Evolutionary conservation across 371 early-diverging fungal species (phyloP).

Genomic region (Chytridium lagenaria): DNA sequence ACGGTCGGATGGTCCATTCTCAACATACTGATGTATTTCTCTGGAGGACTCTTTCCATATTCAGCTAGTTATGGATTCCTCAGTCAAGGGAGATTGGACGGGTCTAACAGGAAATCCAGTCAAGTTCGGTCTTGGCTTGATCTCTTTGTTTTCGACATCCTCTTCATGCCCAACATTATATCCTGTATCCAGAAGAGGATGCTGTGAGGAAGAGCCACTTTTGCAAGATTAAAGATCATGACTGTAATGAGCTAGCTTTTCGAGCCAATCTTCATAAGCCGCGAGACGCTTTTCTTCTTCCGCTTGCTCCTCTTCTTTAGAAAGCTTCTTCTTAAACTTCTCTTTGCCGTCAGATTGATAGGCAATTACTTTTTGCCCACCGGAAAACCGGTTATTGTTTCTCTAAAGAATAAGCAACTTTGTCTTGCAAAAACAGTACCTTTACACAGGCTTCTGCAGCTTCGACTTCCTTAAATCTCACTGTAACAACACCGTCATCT

Average conservation of each 20-base stretch:
- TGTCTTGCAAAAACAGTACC: too few species aligned
- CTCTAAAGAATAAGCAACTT: too few species aligned
- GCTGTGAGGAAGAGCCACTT: not conserved
- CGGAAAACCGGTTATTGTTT: conserved; percentile 93
- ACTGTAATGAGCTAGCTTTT: conserved; percentile 47
- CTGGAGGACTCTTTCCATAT: conserved; percentile 82
- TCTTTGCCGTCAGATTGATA: conserved; percentile 80
- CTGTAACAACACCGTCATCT: conserved; percentile 87
- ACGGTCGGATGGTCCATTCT: conserved; percentile 93
- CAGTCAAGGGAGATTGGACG: conserved; percentile 68
- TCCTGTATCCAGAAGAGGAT: conserved; percentile 37
- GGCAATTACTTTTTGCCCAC: conserved; percentile 81
- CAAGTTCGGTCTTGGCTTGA: conserved; percentile 78
- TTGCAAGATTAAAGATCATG: not conserved
- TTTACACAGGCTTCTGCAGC: conserved; percentile 81
- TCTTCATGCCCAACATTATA: conserved; percentile 87
- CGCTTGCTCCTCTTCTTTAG: conserved; percentile 57
- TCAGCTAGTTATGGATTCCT: conserved; percentile 83
- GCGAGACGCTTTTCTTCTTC: conserved; percentile 79
- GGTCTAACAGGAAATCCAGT: conserved; percentile 56
- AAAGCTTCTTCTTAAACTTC: conserved; percentile 66
- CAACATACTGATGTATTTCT: conserved; percentile 88
- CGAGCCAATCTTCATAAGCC: conserved; percentile 84
- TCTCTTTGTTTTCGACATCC: conserved; percentile 77
- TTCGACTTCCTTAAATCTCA: conserved; percentile 82